Percentiles rank a stretch among this genome's conserved stretches.
Evolutionary conservation across 192 early-diverging fungal genomes (phyloP).

Genomic region (Backusella tuberculispora): DNA sequence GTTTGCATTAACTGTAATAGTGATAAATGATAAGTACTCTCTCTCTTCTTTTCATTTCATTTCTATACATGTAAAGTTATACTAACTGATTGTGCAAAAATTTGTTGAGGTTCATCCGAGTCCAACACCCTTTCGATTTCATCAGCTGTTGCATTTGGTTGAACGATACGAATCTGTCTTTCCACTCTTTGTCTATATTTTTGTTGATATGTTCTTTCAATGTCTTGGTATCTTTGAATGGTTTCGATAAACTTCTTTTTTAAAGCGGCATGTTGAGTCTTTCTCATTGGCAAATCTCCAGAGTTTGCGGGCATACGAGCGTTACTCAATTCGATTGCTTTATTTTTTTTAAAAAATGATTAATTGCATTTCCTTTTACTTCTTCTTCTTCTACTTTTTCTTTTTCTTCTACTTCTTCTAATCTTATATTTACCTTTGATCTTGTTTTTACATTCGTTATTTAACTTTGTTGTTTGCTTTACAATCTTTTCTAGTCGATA

Average conservation of each 20-base stretch:
- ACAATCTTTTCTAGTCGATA: constrained; percentile 34
- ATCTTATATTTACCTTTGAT: constrained; percentile 46
- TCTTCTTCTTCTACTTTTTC: too few relatives aligned
- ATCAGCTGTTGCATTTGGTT: constrained; percentile 74
- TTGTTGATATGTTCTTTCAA: constrained; percentile 79
- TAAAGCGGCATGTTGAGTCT: constrained; percentile 51
- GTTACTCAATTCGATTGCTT: constrained; percentile 44
- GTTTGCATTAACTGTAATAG: constrained; percentile 65
- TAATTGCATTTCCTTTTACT: too few relatives aligned
- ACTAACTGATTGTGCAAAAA: constrained; percentile 84
- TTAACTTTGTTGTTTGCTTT: constrained; percentile 36
- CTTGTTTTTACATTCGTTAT: constrained; percentile 51
- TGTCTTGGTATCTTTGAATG: constrained; percentile 77
- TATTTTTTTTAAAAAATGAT: not conserved
- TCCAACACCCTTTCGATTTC: constrained; percentile 79
- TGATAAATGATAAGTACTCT: not conserved
- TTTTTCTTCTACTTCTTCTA: not conserved
- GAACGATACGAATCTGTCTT: constrained; percentile 83
- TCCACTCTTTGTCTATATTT: constrained; percentile 87
- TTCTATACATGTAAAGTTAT: not conserved
- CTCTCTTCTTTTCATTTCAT: too few relatives aligned
- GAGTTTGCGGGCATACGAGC: constrained; percentile 35
- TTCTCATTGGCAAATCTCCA: constrained; percentile 44
- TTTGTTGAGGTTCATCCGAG: constrained; percentile 70
- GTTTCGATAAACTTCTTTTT: constrained; percentile 66